phyloP scores from a whole-genome alignment of 176 grass and related monocot genomes.

The Tillandsia fasciculata region DNA sequence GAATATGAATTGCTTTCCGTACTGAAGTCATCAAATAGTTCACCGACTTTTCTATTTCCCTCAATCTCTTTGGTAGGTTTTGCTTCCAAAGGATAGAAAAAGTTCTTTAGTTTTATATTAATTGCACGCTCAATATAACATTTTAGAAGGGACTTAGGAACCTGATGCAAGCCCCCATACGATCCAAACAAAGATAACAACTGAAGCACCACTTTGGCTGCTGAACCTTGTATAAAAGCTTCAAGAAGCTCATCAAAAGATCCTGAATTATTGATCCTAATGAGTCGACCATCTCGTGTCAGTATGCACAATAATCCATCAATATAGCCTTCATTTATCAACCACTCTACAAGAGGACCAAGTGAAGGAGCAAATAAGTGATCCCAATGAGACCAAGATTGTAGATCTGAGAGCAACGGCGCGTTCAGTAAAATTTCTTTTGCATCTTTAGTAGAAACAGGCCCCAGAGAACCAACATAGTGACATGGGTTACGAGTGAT shows the following conservation, averaged over 20 bases:
- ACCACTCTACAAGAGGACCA: slow-evolving; percentile 70
- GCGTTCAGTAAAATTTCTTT: slow-evolving; percentile 58
- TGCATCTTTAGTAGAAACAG: slow-evolving; percentile 22
- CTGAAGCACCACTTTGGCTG: slow-evolving; percentile 56
- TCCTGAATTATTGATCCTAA: slow-evolving; percentile 59
- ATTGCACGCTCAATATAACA: slow-evolving; percentile 67
- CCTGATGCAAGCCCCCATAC: slow-evolving; percentile 55
- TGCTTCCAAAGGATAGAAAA: slow-evolving; percentile 26
- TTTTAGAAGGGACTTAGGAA: slow-evolving; percentile 72
- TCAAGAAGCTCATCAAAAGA: slow-evolving; percentile 74
- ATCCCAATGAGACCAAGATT: slow-evolving; percentile 86
- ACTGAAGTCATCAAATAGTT: neutral
- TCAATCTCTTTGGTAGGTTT: slow-evolving; percentile 23
- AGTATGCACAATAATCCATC: slow-evolving; percentile 69
- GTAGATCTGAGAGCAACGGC: slow-evolving; percentile 91
- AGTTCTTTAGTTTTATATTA: slow-evolving; percentile 46
- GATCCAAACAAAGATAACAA: slow-evolving; percentile 75
- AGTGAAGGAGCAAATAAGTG: slow-evolving; percentile 64
- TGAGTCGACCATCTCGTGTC: slow-evolving; percentile 61
- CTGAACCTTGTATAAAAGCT: slow-evolving; percentile 59
- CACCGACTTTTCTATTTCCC: slow-evolving; percentile 30
- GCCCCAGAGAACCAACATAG: neutral
- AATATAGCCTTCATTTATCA: slow-evolving; percentile 44
- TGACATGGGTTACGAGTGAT: slow-evolving; percentile 33
- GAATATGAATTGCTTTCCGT: too few species aligned